Conservation (phyloP, 1,284 basidiomycete genomes). For the Veloporphyrellus conicus region DNA sequence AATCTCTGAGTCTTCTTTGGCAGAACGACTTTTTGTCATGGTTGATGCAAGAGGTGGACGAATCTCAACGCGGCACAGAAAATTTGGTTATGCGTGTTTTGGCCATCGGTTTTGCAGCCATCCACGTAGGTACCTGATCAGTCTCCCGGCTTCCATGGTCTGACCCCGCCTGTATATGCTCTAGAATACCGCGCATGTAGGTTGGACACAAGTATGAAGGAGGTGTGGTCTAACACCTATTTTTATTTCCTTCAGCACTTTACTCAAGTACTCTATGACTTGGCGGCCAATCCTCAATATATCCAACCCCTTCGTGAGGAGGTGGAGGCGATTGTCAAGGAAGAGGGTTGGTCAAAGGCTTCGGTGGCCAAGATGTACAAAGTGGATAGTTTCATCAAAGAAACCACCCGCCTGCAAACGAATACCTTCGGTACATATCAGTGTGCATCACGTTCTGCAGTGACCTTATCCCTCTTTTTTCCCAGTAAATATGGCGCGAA, state of each 20-base stretch:
- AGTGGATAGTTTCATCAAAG: constrained; percentile 47
- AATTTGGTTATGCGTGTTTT: constrained; percentile 34
- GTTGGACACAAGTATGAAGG: not conserved
- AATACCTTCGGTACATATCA: constrained; percentile 25
- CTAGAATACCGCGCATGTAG: constrained; percentile 12
- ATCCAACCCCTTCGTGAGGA: constrained; percentile 41
- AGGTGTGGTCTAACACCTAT: not conserved
- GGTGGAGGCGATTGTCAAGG: constrained; percentile 34
- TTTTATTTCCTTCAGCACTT: constrained; percentile 21
- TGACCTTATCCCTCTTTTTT: not conserved
- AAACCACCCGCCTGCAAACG: constrained; percentile 41
- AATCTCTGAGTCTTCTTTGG: not conserved
- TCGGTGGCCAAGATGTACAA: constrained; percentile 40
- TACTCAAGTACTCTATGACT: constrained; percentile 34
- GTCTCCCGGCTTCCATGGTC: not conserved
- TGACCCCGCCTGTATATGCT: not conserved
- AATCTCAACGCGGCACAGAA: constrained; percentile 22
- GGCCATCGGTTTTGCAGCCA: constrained; percentile 39
- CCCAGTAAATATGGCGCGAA: constrained; percentile 33
- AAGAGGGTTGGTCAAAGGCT: constrained; percentile 44
- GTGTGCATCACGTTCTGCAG: no score
- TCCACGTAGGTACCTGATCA: constrained; percentile 27
- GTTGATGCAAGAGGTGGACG: constrained; percentile 39
- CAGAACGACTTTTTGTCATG: constrained; percentile 44
- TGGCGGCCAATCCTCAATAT: constrained; percentile 39